Evolutionary conservation across 1,284 basidiomycete genomes (phyloP).

Genomic region (Peniophora sp.): DNA sequence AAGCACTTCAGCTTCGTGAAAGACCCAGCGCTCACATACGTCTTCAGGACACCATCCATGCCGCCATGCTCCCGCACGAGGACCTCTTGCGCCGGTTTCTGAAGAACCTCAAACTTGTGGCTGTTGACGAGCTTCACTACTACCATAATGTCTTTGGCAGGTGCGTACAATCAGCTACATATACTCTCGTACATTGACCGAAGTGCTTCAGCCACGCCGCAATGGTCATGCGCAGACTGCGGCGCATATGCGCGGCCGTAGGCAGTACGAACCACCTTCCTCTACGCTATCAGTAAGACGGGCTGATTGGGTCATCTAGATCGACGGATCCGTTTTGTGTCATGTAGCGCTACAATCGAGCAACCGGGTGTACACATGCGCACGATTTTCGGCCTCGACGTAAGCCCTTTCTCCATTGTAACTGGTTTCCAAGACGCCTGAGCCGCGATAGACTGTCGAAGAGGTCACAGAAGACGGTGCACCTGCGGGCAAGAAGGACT

Average conservation of each 20-base stretch:
- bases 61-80: conserved; percentile 80
- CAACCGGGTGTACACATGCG: conserved; percentile 76
- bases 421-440: not conserved
- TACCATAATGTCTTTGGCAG: conserved; percentile 69
- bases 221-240: conserved; percentile 66
- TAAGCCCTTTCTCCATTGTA: conserved; percentile 11
- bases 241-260: conserved; percentile 76
- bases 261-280: conserved; percentile 52
- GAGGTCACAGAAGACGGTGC: conserved; percentile 79
- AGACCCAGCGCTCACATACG: conserved; percentile 1
- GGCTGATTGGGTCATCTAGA: conserved; percentile 32
- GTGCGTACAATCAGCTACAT: conserved; percentile 24
- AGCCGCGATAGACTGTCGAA: conserved; percentile 48
- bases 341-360: conserved; percentile 84
- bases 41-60: conserved; percentile 78
- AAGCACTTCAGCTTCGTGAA: conserved; percentile 18
- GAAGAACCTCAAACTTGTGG: conserved; percentile 71
- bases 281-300: not conserved
- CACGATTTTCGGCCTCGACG: conserved; percentile 63
- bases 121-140: conserved; percentile 82
- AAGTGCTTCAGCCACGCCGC: conserved; percentile 60
- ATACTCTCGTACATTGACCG: not conserved
- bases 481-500: conserved; percentile 75
- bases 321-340: conserved; percentile 59
- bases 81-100: conserved; percentile 74